These are phyloP conservation scores for Calocybe indica DNA, from an alignment of 768 basidiomycete genomes.

Conservation along the genomic window DNA sequence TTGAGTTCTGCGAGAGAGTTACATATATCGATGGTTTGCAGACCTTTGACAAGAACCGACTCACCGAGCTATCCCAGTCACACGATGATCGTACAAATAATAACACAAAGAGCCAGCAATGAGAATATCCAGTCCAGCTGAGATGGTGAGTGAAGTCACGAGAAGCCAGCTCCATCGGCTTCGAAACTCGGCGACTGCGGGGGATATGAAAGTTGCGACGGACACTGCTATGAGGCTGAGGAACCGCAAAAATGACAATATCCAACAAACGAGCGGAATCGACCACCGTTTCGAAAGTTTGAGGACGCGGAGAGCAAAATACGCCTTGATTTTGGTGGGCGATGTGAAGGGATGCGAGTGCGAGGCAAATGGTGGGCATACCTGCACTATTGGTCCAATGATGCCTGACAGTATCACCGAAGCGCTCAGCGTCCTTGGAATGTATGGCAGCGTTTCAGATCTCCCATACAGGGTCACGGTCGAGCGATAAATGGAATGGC, in stretches of 20 bases:
- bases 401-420: no score
- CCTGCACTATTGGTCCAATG: no score
- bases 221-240: slow-evolving; percentile 2
- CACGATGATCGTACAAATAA: slow-evolving; percentile 1
- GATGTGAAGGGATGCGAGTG: no score
- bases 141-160: slow-evolving; percentile 5
- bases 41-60: not conserved
- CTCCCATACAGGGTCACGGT: no score
- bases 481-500: no score
- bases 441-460: no score
- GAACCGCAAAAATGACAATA: slow-evolving; percentile 1
- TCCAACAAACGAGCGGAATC: slow-evolving; percentile 1
- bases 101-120: slow-evolving; percentile 4
- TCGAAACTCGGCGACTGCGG: not conserved
- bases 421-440: no score
- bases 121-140: not conserved
- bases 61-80: not conserved
- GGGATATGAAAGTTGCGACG: not conserved
- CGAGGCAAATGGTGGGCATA: no score
- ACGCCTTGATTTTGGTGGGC: no score
- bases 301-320: no score
- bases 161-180: slow-evolving; percentile 3
- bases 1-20: not conserved
- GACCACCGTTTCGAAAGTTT: not conserved
- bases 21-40: not conserved